Conservation (phyloP, 306 rosid species). For the Begonia fuchsioides region DNA sequence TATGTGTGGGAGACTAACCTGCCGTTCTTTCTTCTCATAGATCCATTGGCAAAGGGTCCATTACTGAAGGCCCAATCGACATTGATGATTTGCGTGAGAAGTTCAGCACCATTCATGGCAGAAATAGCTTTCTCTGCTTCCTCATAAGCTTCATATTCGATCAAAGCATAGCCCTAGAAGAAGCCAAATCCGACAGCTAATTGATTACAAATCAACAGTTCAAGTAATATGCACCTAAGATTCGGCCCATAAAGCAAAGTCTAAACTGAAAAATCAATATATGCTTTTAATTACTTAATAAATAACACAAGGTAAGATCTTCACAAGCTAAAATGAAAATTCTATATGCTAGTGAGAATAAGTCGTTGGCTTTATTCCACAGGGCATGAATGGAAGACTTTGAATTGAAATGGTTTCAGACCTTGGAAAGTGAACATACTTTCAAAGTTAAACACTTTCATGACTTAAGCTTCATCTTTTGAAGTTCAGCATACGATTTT, state of each 20-base stretch:
- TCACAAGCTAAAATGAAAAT: no score
- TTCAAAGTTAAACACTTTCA: no score
- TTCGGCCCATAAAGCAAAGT: no score
- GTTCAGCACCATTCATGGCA: conserved; percentile 65
- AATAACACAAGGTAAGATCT: no score
- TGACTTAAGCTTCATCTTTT: no score
- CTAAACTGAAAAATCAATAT: no score
- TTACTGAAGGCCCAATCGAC: conserved; percentile 99
- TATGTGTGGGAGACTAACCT: conserved; percentile 29
- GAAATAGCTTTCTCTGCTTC: conserved; percentile 82
- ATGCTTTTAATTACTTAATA: no score
- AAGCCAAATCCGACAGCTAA: neutral
- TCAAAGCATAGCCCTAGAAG: conserved; percentile 38
- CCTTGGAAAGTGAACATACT: no score
- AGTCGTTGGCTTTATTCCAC: no score
- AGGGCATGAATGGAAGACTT: no score
- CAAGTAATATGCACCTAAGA: neutral
- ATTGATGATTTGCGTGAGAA: conserved; percentile 53
- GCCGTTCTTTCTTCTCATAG: conserved; percentile 50
- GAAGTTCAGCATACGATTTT: neutral
- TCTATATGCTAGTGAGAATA: no score
- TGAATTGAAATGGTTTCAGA: no score
- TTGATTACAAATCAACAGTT: neutral
- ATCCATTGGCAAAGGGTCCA: conserved; percentile 37
- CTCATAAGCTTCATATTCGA: conserved; percentile 35